Evolutionary conservation across 805 yeast genomes (phyloP), one percentile per base, ranked within the genome.

Genomic region (Candida namnaoensis): DNA sequence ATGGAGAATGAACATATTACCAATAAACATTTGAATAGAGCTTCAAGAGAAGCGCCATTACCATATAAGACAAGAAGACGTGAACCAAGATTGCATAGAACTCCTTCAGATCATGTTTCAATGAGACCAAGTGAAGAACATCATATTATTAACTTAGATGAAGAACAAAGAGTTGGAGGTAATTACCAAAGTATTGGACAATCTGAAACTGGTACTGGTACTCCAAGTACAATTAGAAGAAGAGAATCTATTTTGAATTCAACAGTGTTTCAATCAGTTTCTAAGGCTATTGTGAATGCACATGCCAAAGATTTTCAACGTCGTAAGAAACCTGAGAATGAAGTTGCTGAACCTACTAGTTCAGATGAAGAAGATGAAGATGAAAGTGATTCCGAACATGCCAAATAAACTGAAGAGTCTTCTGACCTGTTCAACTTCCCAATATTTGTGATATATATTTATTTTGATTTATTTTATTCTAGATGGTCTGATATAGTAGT

Each of bases 1-100:
- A 83, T 93, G 74, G 99, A 93, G 52, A 93, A 93, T 61, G 98
- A 93, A 61, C 99, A 93, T 60, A 82, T 90, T 38, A 80, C 97
- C 1, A 91, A 91, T 57, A 95, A 88, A 10, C 79, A 78, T 42
- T 64, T 88, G 36, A 85, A 81, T 61, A 73, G 95, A 48, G 98
- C 97, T 0, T 81, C 95, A 9, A 77, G 95, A 44, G 96, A 91
- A 46, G 67, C 87, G 9, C 86, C 91, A 2, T 64, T 91, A 41
- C 99, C 99, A 0, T 91, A 88, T 47, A 75, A 78, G 3, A 58
- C 74, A 4, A 15, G 68, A 57, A 38, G 51, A 32, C 47, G 52
- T 36, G 36, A 54, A 26, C 10, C 10, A 40, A 14, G 69, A 66
- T 19, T 63, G 62, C 39, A 38, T 13, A 36, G 37, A 30, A 30